Percentiles rank a stretch among this genome's conserved stretches.
Conservation (phyloP, 495 filamentous ascomycete genomes). For the Penicillium paxilli region DNA sequence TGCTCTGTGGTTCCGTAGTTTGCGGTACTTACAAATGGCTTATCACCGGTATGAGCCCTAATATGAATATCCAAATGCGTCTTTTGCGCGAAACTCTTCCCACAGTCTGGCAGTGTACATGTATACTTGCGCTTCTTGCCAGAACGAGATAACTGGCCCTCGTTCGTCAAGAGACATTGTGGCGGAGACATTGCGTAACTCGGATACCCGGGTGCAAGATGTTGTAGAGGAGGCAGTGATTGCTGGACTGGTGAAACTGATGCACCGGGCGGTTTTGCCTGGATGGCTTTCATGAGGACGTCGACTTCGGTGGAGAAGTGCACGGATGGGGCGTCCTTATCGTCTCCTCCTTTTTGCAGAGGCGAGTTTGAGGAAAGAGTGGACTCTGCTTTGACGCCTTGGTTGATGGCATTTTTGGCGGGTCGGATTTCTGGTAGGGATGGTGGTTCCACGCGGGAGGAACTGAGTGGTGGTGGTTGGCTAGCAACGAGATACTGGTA, state of each 20-base stretch:
- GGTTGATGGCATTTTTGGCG: constrained; percentile 43
- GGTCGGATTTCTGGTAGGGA: constrained; percentile 40
- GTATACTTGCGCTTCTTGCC: constrained; percentile 58
- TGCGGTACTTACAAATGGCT: constrained; percentile 74
- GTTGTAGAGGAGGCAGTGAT: constrained; percentile 38
- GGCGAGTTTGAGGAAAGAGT: not conserved
- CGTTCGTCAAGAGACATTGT: constrained; percentile 24
- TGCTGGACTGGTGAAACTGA: constrained; percentile 28
- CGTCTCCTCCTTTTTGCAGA: constrained; percentile 2
- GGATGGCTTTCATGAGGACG: constrained; percentile 89
- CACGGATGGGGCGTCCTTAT: constrained; percentile 37
- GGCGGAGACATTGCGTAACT: constrained; percentile 28
- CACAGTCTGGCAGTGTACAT: constrained; percentile 74
- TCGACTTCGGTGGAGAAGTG: constrained; percentile 83
- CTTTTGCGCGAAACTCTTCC: constrained; percentile 86
- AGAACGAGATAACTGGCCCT: constrained; percentile 33
- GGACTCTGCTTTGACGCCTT: constrained; percentile 15
- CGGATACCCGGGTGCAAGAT: constrained; percentile 26
- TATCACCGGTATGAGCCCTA: constrained; percentile 85
- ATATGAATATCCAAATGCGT: constrained; percentile 92
- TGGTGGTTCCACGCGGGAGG: constrained; percentile 33
- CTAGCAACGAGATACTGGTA: constrained; percentile 36
- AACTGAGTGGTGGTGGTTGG: constrained; percentile 29
- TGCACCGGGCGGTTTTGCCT: constrained; percentile 53
- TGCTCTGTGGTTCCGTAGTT: not conserved